Conservation (phyloP, 164 flowering plant genomes). For the Nelumbo lutea region DNA sequence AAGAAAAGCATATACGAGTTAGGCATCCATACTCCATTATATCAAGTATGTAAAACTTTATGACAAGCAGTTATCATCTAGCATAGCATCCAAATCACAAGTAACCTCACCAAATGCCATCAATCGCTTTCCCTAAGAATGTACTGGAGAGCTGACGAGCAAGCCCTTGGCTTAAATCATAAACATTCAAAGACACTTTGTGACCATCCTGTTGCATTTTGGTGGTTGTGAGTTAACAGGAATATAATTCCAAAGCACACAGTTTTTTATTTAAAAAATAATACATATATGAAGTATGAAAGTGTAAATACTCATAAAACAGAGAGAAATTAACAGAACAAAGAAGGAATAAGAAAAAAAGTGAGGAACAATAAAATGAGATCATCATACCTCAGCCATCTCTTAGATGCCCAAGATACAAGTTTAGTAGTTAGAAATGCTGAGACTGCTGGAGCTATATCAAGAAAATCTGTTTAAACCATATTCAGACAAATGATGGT, state of each 20-base stretch:
- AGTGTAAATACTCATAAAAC: not conserved
- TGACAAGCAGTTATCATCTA: not conserved
- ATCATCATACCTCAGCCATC: conserved; percentile 32
- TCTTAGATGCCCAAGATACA: not conserved
- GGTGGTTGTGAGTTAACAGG: not conserved
- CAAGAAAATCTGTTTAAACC: conserved; percentile 1
- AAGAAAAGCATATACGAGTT: no score
- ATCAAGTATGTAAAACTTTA: no score
- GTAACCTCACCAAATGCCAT: conserved; percentile 12
- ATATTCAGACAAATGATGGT: not conserved
- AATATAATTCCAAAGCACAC: not conserved
- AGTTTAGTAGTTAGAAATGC: not conserved
- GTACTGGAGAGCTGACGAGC: not conserved
- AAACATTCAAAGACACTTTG: conserved; percentile 64
- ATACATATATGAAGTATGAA: not conserved
- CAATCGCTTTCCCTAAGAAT: conserved; percentile 74
- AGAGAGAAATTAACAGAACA: not conserved
- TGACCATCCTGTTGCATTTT: conserved; percentile 57
- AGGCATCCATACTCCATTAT: no score
- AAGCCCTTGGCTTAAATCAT: conserved; percentile 1
- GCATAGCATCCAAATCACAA: not conserved
- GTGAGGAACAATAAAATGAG: not conserved
- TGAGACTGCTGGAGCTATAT: not conserved
- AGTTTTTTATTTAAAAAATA: not conserved
- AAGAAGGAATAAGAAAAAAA: not conserved